Percentiles rank a stretch among this genome's conserved stretches.
Conservation (phyloP, 768 basidiomycete genomes). For the Scleroderma citrinum region DNA sequence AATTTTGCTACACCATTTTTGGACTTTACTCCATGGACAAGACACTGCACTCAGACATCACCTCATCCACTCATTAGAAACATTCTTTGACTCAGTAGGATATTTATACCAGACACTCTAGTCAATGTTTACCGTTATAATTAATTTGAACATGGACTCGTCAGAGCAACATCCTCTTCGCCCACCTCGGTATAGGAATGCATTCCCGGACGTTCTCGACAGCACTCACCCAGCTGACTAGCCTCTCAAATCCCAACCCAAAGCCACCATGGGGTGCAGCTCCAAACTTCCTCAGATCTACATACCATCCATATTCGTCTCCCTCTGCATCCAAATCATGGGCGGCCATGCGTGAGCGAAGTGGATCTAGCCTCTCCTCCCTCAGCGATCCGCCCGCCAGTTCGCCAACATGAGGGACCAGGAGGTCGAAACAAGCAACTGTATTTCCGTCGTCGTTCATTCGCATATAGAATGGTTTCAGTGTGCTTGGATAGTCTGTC, state of each 20-base stretch:
- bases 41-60: background rate
- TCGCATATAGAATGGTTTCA: constrained; percentile 99
- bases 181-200: constrained; percentile 87
- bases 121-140: no score
- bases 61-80: background rate
- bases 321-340: constrained; percentile 39
- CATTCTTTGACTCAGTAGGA: background rate
- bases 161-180: constrained; percentile 68
- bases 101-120: background rate
- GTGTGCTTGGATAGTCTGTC: constrained; percentile 72
- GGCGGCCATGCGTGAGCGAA: constrained; percentile 45
- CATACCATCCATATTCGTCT: constrained; percentile 60
- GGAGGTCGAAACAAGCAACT: constrained; percentile 93
- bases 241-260: constrained; percentile 91
- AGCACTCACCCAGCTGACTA: constrained; percentile 83
- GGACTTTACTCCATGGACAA: background rate
- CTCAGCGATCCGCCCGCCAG: constrained; percentile 88
- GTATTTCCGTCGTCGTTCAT: constrained; percentile 50
- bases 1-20: background rate
- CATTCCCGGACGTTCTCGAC: constrained; percentile 91
- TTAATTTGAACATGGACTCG: background rate
- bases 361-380: constrained; percentile 58
- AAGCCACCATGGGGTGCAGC: constrained; percentile 92
- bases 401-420: constrained; percentile 86
- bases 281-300: constrained; percentile 78